Conservation (phyloP, 225 moss, liverwort and hornwort genomes). For the Ulota crispa region DNA sequence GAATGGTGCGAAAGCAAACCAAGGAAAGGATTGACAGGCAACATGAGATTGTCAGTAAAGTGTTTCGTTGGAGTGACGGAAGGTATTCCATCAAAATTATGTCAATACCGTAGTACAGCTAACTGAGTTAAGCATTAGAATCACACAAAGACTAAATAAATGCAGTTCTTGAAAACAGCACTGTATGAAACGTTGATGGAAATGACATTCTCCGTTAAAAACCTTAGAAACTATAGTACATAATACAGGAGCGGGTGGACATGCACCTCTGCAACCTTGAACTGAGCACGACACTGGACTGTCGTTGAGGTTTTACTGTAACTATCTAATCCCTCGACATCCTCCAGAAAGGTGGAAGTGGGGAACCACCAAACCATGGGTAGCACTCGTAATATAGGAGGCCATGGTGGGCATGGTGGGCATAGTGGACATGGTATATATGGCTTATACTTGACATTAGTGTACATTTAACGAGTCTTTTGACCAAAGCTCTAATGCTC, state of each 20-base stretch:
- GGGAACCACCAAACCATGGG: not conserved
- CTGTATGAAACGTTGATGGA: not conserved
- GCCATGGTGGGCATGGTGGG: not conserved
- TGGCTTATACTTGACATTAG: not conserved
- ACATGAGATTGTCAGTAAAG: too few relatives aligned
- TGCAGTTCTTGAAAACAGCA: not conserved
- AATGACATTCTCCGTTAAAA: not conserved
- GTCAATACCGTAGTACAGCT: not conserved
- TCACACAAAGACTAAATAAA: not conserved
- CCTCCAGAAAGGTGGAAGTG: not conserved
- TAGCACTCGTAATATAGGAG: too few relatives aligned
- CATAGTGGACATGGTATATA: not conserved
- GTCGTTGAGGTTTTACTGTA: too few relatives aligned
- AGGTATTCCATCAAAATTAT: not conserved
- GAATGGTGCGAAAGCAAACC: too few relatives aligned
- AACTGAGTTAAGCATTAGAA: not conserved
- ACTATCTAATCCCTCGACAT: not conserved
- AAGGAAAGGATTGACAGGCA: too few relatives aligned
- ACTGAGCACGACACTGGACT: not conserved
- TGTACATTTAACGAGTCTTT: not conserved
- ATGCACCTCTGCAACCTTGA: not conserved
- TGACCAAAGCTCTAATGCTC: not conserved
- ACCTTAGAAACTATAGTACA: not conserved
- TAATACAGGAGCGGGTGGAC: not conserved
- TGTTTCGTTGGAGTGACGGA: not conserved